Evolutionary conservation across 2,329 filamentous ascomycete genomes (phyloP).

Genomic region (Fusarium ramigenum): DNA sequence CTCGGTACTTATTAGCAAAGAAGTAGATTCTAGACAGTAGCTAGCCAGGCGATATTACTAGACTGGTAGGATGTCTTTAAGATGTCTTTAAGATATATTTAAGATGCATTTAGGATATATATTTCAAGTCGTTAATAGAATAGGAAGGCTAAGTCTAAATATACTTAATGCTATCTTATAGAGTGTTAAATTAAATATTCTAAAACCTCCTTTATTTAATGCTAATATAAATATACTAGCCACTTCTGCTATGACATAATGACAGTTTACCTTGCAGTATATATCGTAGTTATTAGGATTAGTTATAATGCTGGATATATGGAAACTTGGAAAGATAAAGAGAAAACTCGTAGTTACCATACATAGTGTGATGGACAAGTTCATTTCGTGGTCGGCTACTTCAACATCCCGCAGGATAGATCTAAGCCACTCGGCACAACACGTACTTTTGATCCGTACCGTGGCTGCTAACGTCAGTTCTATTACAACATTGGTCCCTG

Average conservation of each 20-base stretch:
- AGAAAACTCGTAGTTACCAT: not conserved
- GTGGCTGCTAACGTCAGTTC: no score
- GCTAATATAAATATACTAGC: no score
- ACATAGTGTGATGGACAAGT: not conserved
- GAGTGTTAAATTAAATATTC: not conserved
- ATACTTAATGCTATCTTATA: accelerated
- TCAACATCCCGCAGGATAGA: not conserved
- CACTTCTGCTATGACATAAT: not conserved
- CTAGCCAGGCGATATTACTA: accelerated
- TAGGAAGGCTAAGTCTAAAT: accelerated
- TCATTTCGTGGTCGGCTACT: not conserved
- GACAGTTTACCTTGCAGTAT: accelerated
- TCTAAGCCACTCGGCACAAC: not conserved
- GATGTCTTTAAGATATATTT: no score
- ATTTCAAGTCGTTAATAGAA: not conserved
- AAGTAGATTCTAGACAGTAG: not conserved
- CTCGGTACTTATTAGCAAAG: not conserved
- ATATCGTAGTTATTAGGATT: not conserved
- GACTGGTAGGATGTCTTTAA: no score
- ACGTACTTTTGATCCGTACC: no score
- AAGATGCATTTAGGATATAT: no score
- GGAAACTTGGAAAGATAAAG: not conserved
- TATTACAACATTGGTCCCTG: accelerated
- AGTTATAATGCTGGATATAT: not conserved
- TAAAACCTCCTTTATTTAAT: no score